A percentile compares a stretch with the other conserved stretches of the same genome.
Evolutionary conservation across 2,329 filamentous ascomycete species (phyloP).

Genomic region (Albifimbria verrucaria): DNA sequence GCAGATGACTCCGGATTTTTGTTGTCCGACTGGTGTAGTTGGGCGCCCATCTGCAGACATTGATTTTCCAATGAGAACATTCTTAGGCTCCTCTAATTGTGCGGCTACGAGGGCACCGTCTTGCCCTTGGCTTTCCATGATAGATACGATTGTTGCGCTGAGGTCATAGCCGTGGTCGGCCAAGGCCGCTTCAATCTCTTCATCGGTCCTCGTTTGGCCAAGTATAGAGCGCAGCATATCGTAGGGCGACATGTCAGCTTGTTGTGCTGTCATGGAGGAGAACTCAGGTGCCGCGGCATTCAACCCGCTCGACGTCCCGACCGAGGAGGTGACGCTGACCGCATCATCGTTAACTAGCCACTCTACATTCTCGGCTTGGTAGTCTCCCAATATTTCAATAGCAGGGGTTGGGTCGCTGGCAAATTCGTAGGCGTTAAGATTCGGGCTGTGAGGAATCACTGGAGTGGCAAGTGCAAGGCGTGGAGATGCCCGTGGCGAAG

Average conservation of each 20-base stretch:
- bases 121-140: constrained; percentile 71
- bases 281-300: constrained; percentile 83
- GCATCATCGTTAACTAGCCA: constrained; percentile 92
- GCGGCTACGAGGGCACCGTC: constrained; percentile 27
- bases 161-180: constrained; percentile 90
- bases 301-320: constrained; percentile 65
- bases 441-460: constrained; percentile 89
- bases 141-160: constrained; percentile 82
- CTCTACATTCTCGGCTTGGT: constrained; percentile 91
- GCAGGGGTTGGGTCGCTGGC: constrained; percentile 75
- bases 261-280: constrained; percentile 54
- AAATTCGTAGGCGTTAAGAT: constrained; percentile 92
- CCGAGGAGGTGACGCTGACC: constrained; percentile 74
- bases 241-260: constrained; percentile 93
- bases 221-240: constrained; percentile 96
- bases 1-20: constrained; percentile 87
- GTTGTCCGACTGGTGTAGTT: constrained; percentile 69
- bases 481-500: constrained; percentile 88
- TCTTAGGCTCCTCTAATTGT: constrained; percentile 53
- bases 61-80: constrained; percentile 83
- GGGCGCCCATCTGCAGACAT: constrained; percentile 75
- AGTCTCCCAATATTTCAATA: constrained; percentile 84
- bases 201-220: constrained; percentile 82
- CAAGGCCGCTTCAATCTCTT: constrained; percentile 90
- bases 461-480: constrained; percentile 87